phyloP scores from a whole-genome alignment of 371 early-diverging fungal species.

The Mycotypha africana region DNA sequence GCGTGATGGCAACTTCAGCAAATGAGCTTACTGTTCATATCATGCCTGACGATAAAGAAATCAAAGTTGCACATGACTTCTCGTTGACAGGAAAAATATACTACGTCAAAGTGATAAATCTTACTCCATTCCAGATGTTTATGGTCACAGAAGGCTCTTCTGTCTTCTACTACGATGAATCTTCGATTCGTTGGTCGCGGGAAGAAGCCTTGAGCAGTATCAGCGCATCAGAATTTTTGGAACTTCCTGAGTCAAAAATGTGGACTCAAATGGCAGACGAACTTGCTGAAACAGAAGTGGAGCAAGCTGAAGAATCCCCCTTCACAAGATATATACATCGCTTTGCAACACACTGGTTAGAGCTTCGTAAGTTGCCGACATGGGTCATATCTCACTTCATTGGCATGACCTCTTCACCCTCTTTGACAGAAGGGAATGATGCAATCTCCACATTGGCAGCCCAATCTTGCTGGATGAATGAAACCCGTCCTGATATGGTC shows the following conservation, averaged over 20 bases:
- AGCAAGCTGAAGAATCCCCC: slow-evolving; percentile 35
- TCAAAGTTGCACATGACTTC: slow-evolving; percentile 30
- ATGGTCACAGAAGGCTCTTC: slow-evolving; percentile 53
- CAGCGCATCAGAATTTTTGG: slow-evolving; percentile 70
- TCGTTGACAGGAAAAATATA: slow-evolving; percentile 35
- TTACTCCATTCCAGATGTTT: slow-evolving; percentile 25
- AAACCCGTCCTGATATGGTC: slow-evolving; percentile 17
- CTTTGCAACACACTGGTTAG: slow-evolving; percentile 43
- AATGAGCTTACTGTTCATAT: slow-evolving; percentile 8
- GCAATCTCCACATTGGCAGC: slow-evolving; percentile 13
- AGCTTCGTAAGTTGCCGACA: slow-evolving; percentile 35
- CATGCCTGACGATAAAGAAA: slow-evolving; percentile 5
- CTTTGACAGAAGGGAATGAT: slow-evolving; percentile 10
- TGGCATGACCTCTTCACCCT: slow-evolving; percentile 14
- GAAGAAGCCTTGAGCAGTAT: slow-evolving; percentile 78
- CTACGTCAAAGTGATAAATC: slow-evolving; percentile 15
- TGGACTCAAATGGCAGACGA: slow-evolving; percentile 78
- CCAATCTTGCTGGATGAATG: slow-evolving; percentile 27
- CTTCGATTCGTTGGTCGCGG: slow-evolving; percentile 65
- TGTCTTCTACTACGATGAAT: slow-evolving; percentile 48
- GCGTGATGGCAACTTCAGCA: slow-evolving; percentile 5
- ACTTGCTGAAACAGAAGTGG: slow-evolving; percentile 45
- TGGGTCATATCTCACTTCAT: slow-evolving; percentile 24
- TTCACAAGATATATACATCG: slow-evolving; percentile 68
- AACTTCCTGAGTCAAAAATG: slow-evolving; percentile 71